Percentiles rank a stretch among this genome's conserved stretches.
phyloP scores from a whole-genome alignment of 495 filamentous ascomycete species.

The Rostrohypoxylon terebratum region DNA sequence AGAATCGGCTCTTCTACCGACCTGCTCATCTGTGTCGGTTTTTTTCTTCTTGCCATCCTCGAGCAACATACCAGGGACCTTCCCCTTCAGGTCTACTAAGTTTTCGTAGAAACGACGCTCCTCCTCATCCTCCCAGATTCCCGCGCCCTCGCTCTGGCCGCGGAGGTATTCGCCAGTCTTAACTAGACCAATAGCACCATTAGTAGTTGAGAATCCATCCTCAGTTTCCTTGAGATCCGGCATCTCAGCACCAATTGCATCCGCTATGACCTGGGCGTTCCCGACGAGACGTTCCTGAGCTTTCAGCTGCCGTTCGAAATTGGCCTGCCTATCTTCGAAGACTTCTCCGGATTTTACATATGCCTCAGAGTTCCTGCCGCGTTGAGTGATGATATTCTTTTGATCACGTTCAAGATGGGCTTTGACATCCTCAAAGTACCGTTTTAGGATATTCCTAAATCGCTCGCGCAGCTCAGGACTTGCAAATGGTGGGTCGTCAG shows the following conservation, averaged over 20 bases:
- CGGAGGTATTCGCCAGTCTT: slow-evolving; percentile 94
- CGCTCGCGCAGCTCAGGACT: slow-evolving; percentile 81
- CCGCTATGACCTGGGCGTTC: slow-evolving; percentile 91
- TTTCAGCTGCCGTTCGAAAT: slow-evolving; percentile 93
- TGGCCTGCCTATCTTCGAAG: slow-evolving; percentile 96
- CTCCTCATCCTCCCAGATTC: slow-evolving; percentile 99
- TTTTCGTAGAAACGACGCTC: slow-evolving; percentile 98
- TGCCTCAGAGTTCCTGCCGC: slow-evolving; percentile 93
- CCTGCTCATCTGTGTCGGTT: slow-evolving; percentile 72
- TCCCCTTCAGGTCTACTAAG: slow-evolving; percentile 91
- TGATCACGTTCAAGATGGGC: slow-evolving; percentile 89
- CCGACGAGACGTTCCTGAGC: slow-evolving; percentile 88
- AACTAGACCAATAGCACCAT: slow-evolving; percentile 88
- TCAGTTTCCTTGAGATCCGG: slow-evolving; percentile 89
- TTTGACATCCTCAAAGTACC: slow-evolving; percentile 96
- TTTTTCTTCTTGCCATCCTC: slow-evolving; percentile 98
- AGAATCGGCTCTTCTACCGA: slow-evolving; percentile 67
- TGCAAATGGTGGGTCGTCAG: slow-evolving; percentile 77
- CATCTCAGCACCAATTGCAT: slow-evolving; percentile 92
- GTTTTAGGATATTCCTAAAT: slow-evolving; percentile 86
- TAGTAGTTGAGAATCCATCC: slow-evolving; percentile 68
- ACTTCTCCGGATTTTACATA: slow-evolving; percentile 99
- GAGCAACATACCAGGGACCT: slow-evolving; percentile 90
- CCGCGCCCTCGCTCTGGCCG: slow-evolving; percentile 89
- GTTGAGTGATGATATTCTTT: slow-evolving; percentile 82